These are phyloP conservation scores for Wickerhamiella sergipiensis DNA, from an alignment of 805 yeast genomes.

Conservation along the genomic window DNA sequence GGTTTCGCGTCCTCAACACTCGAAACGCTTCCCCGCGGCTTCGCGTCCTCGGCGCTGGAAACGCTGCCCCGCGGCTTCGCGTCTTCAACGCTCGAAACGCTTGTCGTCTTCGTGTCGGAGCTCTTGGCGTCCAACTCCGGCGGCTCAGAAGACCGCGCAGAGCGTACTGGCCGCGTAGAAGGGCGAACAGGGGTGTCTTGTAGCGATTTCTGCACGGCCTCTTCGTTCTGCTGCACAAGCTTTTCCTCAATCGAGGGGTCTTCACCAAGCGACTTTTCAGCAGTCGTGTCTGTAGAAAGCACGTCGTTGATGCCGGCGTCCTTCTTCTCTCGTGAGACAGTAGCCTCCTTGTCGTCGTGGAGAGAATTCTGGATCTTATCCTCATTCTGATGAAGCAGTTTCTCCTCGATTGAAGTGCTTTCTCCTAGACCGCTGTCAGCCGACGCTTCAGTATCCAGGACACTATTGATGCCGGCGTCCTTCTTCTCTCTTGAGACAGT, in stretches of 20 bases:
- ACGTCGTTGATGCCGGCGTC: neutral
- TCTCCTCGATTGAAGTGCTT: neutral
- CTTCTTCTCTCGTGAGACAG: too few species aligned
- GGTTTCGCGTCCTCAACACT: too few species aligned
- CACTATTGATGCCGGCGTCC: neutral
- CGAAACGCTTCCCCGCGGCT: too few species aligned
- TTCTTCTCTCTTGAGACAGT: neutral
- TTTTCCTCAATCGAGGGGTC: neutral
- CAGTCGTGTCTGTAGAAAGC: neutral
- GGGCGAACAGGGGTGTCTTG: neutral
- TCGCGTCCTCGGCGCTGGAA: too few species aligned
- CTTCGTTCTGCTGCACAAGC: too few species aligned
- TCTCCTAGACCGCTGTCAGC: neutral
- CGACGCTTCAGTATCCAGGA: neutral
- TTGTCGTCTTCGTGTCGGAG: too few species aligned
- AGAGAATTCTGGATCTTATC: neutral
- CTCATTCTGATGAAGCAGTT: neutral
- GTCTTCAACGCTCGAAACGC: too few species aligned
- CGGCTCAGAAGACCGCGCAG: neutral
- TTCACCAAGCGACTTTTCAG: neutral
- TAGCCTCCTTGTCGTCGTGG: neutral
- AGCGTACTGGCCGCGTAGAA: neutral
- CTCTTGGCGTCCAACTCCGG: too few species aligned
- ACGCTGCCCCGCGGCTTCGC: too few species aligned
- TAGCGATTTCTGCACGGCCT: too few species aligned